A percentile compares a stretch with the other conserved stretches of the same genome.
phyloP scores from a whole-genome alignment of 768 basidiomycete genomes.

The Mycena polygramma region DNA sequence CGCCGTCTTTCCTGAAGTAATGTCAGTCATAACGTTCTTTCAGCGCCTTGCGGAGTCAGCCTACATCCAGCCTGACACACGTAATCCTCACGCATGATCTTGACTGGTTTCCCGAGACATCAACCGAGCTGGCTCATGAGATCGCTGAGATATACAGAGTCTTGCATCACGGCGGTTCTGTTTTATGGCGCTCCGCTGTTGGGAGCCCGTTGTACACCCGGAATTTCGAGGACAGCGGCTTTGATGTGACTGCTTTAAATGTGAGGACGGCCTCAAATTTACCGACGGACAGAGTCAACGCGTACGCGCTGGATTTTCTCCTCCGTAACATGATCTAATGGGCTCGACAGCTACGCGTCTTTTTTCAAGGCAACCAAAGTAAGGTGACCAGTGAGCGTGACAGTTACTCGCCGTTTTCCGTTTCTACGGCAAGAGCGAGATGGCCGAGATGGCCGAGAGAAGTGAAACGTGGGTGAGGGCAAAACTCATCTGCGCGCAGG shows the following conservation, averaged over 20 bases:
- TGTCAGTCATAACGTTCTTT: neutral
- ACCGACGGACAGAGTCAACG: constrained; percentile 71
- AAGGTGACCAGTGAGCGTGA: no score
- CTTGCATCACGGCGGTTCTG: constrained; percentile 60
- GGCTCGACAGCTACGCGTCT: constrained; percentile 14
- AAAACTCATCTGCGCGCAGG: no score
- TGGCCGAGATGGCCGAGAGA: no score
- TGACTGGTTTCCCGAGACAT: constrained; percentile 59
- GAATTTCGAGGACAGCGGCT: constrained; percentile 58
- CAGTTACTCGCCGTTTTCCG: no score
- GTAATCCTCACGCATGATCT: constrained; percentile 73
- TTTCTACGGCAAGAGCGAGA: no score
- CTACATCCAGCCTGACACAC: constrained; percentile 56
- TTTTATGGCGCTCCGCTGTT: constrained; percentile 68
- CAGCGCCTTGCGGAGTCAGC: constrained; percentile 49
- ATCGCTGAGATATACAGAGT: constrained; percentile 61
- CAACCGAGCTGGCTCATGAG: constrained; percentile 59
- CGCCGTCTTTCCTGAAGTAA: neutral
- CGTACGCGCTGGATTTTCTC: constrained; percentile 50
- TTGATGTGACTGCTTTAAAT: constrained; percentile 55
- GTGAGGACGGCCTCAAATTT: constrained; percentile 51
- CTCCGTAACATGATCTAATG: neutral
- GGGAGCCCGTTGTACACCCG: constrained; percentile 68
- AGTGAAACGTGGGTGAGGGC: no score
- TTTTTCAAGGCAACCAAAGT: constrained; percentile 49